Evolutionary conservation across 2,329 filamentous ascomycete species (phyloP).

Genomic region (Aspergillus thermomutatus): DNA sequence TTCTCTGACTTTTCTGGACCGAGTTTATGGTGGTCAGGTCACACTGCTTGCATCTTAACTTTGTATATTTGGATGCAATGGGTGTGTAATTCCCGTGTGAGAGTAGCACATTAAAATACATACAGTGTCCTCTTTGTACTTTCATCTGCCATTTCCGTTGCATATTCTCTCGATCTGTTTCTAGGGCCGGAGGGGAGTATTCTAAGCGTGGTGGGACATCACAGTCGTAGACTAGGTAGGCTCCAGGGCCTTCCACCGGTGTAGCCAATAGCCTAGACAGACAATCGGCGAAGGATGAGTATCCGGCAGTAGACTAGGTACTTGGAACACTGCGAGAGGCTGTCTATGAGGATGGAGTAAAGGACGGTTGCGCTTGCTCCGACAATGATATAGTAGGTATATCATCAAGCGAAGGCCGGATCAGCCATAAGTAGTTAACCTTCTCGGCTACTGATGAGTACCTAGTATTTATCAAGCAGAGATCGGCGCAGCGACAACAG

Average conservation of each 20-base stretch:
- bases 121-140: not conserved
- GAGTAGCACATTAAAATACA: conserved; percentile 6
- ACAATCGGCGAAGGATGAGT: not conserved
- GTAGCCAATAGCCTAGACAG: not conserved
- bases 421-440: not conserved
- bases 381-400: too few species aligned
- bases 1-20: not conserved
- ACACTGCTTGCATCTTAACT: conserved; percentile 3
- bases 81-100: not conserved
- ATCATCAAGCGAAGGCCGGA: too few species aligned
- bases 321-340: not conserved
- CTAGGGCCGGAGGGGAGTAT: not conserved
- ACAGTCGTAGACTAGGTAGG: too few species aligned
- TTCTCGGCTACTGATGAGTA: not conserved
- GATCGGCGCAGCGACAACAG: not conserved
- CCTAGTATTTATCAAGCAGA: not conserved
- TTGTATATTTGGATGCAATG: conserved; percentile 5
- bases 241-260: not conserved
- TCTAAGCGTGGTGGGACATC: not conserved
- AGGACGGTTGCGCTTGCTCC: too few species aligned
- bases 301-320: not conserved
- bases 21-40: conserved; percentile 5
- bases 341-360: not conserved
- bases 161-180: not conserved
- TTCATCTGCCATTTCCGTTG: not conserved